Conservation (phyloP, 2,329 filamentous ascomycete genomes). For the Thelonectria rubi region DNA sequence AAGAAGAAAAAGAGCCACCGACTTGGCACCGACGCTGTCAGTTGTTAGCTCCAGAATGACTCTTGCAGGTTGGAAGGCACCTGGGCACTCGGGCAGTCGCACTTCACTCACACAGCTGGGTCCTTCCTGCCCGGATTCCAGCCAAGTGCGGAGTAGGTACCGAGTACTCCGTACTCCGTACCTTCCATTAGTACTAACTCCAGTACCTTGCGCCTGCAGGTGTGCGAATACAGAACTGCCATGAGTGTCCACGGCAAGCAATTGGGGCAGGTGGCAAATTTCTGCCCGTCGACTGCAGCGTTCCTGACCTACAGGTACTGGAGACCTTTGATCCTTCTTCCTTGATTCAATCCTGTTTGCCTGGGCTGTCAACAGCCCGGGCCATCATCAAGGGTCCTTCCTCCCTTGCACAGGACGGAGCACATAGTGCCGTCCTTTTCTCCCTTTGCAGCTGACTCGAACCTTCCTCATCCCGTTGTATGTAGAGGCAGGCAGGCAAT, state of each 20-base stretch:
- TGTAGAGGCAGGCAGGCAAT: background rate
- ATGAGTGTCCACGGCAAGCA: background rate
- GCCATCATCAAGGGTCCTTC: background rate
- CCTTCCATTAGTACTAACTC: no score
- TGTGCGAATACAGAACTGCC: background rate
- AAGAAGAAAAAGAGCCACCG: background rate
- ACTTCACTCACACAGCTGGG: background rate
- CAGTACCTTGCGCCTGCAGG: no score
- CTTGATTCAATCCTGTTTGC: background rate
- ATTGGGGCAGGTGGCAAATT: slow-evolving; percentile 1
- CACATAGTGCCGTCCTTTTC: background rate
- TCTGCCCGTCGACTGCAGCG: background rate
- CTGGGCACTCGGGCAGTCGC: background rate
- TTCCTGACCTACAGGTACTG: background rate
- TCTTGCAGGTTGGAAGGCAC: background rate
- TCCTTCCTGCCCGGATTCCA: background rate
- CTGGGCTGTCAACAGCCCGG: background rate
- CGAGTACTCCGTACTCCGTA: background rate
- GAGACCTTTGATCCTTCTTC: background rate
- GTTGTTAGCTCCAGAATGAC: background rate
- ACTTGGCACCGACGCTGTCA: slow-evolving; percentile 3
- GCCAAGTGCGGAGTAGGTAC: background rate
- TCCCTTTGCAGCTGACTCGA: background rate
- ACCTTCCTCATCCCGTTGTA: background rate
- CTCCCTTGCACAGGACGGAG: background rate